Conservation (phyloP, 1,284 basidiomycete species). For the Naganishia liquefaciens region DNA sequence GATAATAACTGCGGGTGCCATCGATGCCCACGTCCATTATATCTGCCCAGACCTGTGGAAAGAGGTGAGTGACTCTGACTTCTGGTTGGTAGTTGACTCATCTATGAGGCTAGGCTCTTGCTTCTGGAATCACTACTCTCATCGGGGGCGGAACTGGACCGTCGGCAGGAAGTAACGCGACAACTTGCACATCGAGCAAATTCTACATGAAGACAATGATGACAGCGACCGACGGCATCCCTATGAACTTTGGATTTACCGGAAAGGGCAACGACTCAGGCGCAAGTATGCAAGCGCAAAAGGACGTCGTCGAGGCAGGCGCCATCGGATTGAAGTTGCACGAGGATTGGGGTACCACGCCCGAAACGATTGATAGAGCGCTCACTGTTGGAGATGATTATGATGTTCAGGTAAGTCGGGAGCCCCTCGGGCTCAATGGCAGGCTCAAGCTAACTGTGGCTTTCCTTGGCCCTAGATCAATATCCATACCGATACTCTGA, state of each 20-base stretch:
- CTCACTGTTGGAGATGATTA: slow-evolving; percentile 85
- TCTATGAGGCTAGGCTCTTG: slow-evolving; percentile 50
- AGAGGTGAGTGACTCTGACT: slow-evolving; percentile 62
- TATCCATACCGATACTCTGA: slow-evolving; percentile 96
- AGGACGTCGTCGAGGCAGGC: slow-evolving; percentile 83
- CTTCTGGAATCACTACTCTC: slow-evolving; percentile 74
- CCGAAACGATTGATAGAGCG: slow-evolving; percentile 75
- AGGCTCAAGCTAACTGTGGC: not conserved
- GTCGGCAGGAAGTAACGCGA: slow-evolving; percentile 84
- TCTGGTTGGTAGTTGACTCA: not conserved
- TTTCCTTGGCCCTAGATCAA: slow-evolving; percentile 63
- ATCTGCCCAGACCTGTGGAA: slow-evolving; percentile 86
- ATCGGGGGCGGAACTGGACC: slow-evolving; percentile 94
- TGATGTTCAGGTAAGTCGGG: slow-evolving; percentile 76
- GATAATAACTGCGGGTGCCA: slow-evolving; percentile 88
- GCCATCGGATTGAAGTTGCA: slow-evolving; percentile 92
- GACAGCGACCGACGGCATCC: slow-evolving; percentile 78
- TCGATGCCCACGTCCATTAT: slow-evolving; percentile 90
- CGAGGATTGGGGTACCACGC: slow-evolving; percentile 97
- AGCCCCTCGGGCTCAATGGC: not conserved
- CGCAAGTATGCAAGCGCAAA: slow-evolving; percentile 61
- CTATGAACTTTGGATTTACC: slow-evolving; percentile 91
- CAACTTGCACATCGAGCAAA: slow-evolving; percentile 88
- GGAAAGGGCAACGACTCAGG: slow-evolving; percentile 93
- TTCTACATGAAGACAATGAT: slow-evolving; percentile 88